phyloP scores from a whole-genome alignment of 2,329 filamentous ascomycete genomes.

The Coccinonectria pachysandricola region DNA sequence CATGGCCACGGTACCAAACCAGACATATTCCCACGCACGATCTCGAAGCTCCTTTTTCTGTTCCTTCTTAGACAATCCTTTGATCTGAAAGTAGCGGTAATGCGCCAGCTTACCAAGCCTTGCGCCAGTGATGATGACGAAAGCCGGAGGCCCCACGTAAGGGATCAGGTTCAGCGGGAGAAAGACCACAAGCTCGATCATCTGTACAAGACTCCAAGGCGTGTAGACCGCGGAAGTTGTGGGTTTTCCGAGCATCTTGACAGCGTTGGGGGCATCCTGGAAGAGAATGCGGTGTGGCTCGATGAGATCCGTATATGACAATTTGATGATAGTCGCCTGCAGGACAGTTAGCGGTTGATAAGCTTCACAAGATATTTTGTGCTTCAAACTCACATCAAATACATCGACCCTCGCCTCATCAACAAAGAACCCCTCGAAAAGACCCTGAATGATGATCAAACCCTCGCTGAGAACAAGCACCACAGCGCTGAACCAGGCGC shows the following conservation, averaged over 20 bases:
- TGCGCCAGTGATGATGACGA: constrained; percentile 79
- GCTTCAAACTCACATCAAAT: constrained; percentile 62
- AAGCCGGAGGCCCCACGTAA: constrained; percentile 70
- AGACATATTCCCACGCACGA: constrained; percentile 74
- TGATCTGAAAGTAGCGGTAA: constrained; percentile 79
- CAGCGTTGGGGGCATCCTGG: constrained; percentile 57
- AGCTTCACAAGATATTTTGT: no score
- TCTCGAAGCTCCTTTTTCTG: constrained; percentile 57
- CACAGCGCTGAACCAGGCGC: constrained; percentile 82
- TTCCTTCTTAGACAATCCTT: constrained; percentile 63
- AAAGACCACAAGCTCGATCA: constrained; percentile 69
- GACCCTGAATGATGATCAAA: constrained; percentile 54
- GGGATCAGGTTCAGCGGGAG: constrained; percentile 83
- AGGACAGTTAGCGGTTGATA: constrained; percentile 4
- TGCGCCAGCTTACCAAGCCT: constrained; percentile 81
- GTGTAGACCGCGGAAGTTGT: constrained; percentile 68
- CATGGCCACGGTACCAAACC: constrained; percentile 84
- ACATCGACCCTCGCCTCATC: constrained; percentile 70
- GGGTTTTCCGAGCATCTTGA: constrained; percentile 75
- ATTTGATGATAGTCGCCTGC: constrained; percentile 62
- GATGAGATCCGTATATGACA: constrained; percentile 60
- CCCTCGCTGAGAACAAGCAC: constrained; percentile 81
- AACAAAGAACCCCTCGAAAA: constrained; percentile 75
- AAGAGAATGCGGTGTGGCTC: constrained; percentile 55
- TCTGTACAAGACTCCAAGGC: constrained; percentile 86